phyloP scores from a whole-genome alignment of 257 asterid genomes.

The Primulina eburnea region DNA sequence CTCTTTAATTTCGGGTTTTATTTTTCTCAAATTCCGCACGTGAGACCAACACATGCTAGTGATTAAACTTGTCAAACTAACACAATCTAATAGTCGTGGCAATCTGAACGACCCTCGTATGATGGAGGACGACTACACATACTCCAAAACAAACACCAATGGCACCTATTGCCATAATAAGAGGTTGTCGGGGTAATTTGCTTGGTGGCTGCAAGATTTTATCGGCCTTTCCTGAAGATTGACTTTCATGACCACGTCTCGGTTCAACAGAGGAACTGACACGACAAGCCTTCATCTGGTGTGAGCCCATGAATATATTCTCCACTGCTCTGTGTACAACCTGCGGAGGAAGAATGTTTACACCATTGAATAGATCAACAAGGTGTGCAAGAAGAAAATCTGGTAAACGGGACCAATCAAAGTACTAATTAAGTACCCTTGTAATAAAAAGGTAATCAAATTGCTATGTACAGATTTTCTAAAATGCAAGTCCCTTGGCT shows the following conservation, averaged over 20 bases:
- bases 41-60: no score
- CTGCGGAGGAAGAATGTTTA: constrained; percentile 27
- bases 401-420: no score
- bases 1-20: no score
- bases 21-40: no score
- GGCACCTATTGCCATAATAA: constrained; percentile 39
- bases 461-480: not conserved
- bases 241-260: constrained; percentile 50
- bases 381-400: no score
- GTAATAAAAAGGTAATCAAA: not conserved
- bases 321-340: constrained; percentile 28
- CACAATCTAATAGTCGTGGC: constrained; percentile 65
- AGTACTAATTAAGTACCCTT: no score
- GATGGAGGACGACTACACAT: constrained; percentile 67
- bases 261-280: constrained; percentile 53
- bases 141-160: constrained; percentile 67
- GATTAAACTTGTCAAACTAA: constrained; percentile 40
- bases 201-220: constrained; percentile 37
- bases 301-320: constrained; percentile 23
- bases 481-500: not conserved
- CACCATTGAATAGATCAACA: not conserved
- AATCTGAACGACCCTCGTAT: constrained; percentile 45
- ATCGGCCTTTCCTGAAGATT: constrained; percentile 33
- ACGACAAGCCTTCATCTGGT: constrained; percentile 19
- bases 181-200: constrained; percentile 44